Evolutionary conservation across 1,139 yeast genomes (phyloP).

Genomic region (Candida pseudoviswanathii): DNA sequence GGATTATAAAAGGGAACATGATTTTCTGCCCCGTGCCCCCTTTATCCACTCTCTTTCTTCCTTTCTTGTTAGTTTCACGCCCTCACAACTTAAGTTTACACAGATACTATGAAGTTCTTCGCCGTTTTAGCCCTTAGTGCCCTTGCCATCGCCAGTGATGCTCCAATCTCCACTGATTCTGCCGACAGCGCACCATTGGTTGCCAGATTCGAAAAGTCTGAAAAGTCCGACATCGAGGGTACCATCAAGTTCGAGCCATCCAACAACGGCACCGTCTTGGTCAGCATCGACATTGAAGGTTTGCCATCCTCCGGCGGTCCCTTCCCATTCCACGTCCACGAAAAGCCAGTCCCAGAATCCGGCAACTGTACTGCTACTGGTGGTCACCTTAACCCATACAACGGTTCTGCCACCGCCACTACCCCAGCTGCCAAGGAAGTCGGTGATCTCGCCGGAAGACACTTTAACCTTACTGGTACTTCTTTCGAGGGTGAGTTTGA

Average conservation of each 20-base stretch:
- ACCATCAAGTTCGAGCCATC: constrained; percentile 33
- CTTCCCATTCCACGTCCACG: constrained; percentile 46
- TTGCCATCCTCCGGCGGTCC: constrained; percentile 44
- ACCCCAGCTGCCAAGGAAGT: constrained; percentile 31
- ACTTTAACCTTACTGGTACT: constrained; percentile 34
- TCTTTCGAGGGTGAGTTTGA: constrained; percentile 27
- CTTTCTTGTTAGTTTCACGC: too few species aligned
- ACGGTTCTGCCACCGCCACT: constrained; percentile 32
- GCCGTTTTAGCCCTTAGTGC: constrained; percentile 17
- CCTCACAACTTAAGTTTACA: too few species aligned
- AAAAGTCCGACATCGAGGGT: constrained; percentile 22
- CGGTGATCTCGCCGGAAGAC: constrained; percentile 48
- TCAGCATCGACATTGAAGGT: constrained; percentile 32
- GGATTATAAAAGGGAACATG: background rate
- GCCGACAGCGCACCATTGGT: constrained; percentile 18
- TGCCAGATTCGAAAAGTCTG: constrained; percentile 18
- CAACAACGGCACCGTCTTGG: constrained; percentile 34
- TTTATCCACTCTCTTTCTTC: background rate
- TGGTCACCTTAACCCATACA: constrained; percentile 43
- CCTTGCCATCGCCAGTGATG: constrained; percentile 19
- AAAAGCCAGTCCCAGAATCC: constrained; percentile 37
- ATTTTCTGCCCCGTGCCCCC: background rate
- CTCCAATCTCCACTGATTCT: constrained; percentile 24
- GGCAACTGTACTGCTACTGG: constrained; percentile 44
- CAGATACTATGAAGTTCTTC: constrained; percentile 5